Evolutionary conservation across 2,329 filamentous ascomycete genomes (phyloP), one percentile per base, ranked within the genome.

Genomic region (Sclerotinia sclerotiorum): DNA sequence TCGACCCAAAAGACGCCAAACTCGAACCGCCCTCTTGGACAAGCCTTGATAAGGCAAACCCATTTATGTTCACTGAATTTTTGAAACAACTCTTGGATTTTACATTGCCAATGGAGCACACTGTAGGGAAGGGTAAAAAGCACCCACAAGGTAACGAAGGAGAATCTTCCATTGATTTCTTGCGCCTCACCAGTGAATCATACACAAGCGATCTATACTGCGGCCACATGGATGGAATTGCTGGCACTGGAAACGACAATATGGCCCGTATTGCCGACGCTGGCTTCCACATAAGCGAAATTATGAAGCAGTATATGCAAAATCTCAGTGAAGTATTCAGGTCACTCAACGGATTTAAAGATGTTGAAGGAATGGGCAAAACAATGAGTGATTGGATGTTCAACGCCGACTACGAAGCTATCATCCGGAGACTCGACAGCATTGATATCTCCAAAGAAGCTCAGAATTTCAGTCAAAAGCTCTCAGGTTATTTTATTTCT

Each of bases 311-410:
- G 1, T 67, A 62, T n/a, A 24, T 52, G 4, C 13, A 52, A 27
- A 35, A n/a, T 1, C 7, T 62, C 15, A 62, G 32, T 8, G 5
- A n/a, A 1, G 24, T n/a, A 10, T 62, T 62, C 46, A 49, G 35
- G 29, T 7, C 10, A 4, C 56, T 67, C 46, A 62, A 62, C 4
- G 65, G 65, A 19, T 39, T 44, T 11, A 48, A 11, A 11, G 29
- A 32, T 17, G 7, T 21, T 1, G 1, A 52, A 7, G 39, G 39
- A 42, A n/a, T 35, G 1, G 17, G 10, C 15, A n/a, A 17, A 3
- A 67, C 19, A 10, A 67, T 67, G 56, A 52, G 56, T 29, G 32
- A 27, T n/a, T 67, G 55, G 65, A 67, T 67, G 65, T 10, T 8
- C 4, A 54, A 52, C 6, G 39, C 46, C 8, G 21, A 67, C 24